Evolutionary conservation across 257 asterid genomes (phyloP).

Genomic region (Solanum pennellii): DNA sequence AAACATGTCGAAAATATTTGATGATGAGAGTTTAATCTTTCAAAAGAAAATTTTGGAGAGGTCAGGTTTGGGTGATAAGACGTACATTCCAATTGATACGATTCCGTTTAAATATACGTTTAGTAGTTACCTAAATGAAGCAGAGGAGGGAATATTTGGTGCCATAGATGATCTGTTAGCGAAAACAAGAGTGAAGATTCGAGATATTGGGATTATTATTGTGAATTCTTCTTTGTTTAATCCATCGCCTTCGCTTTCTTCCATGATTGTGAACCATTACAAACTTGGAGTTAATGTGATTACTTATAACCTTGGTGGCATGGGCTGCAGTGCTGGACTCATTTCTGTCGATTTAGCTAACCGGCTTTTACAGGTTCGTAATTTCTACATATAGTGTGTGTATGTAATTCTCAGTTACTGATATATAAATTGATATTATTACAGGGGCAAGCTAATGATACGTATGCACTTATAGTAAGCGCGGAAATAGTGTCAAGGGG

Average conservation of each 20-base stretch:
- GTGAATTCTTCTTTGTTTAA: constrained; percentile 17
- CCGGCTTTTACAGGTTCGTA: constrained; percentile 8
- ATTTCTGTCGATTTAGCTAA: constrained; percentile 29
- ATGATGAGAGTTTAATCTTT: constrained; percentile 16
- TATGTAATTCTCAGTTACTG: neutral
- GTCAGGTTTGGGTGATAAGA: constrained; percentile 29
- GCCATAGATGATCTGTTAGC: neutral
- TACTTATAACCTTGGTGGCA: constrained; percentile 30
- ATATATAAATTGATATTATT: too few species aligned
- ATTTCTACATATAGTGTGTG: neutral
- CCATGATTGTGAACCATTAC: constrained; percentile 22
- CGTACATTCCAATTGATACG: neutral
- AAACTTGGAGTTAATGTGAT: constrained; percentile 14
- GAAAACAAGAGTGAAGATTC: constrained; percentile 4
- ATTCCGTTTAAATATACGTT: neutral
- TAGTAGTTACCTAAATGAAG: neutral
- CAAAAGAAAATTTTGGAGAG: constrained; percentile 21
- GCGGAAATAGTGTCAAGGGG: constrained; percentile 2
- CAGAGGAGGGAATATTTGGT: neutral
- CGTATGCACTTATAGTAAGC: constrained; percentile 24
- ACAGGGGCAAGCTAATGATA: constrained; percentile 20
- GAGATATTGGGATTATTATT: constrained; percentile 19
- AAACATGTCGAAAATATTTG: neutral
- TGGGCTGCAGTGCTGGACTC: constrained; percentile 43
- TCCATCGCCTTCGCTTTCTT: constrained; percentile 25